Evolutionary conservation across 352 stramenopile species (phyloP), one percentile per base, ranked within the genome.

Genomic region (Pythium phragmitis): DNA sequence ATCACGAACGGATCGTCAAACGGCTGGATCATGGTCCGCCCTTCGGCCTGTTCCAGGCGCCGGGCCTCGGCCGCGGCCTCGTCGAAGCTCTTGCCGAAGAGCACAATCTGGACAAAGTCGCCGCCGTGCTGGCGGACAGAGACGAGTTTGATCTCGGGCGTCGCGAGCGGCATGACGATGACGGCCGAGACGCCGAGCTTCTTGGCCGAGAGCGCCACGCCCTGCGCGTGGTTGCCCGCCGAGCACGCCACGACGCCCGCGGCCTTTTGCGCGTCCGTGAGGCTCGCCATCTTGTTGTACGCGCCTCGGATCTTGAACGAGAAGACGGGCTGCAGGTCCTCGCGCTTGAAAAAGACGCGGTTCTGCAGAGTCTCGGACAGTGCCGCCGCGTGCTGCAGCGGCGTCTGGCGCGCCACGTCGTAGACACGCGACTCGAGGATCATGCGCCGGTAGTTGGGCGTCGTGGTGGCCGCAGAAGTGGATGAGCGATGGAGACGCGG

Each of bases 1-100:
- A 99, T 99, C 42, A 99, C 94, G 62, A 96, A 82, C 21, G 93
- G 95, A 77, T 99, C 97, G 80, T 99, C 96, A 73, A 99, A 99
- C 11, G 97, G 97, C 74, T 99, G 84, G 64, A 99, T 96, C 80
- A 99, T 96, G 1, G 93, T 97, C 39, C 97, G 80, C 1, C 87
- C 82, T 61, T 99, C 94, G 57, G 98, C 78, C 2, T 75, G 26
- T 60, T 95, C 85, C n/a, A 99, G 73, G 46, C 94, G 76, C 51
- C 85, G 91, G 17, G 96, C 95, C 63, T 98, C 94, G 3, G 82
- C 81, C 14, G 83, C 84, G 7, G 97, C 96, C 62, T 99, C 97
- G 73, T 99, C 96, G 70, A 99, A 99, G 70, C 91, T 96, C 65
- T 98, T 95, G 39, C 97, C 97, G 75, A 98, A 87, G 21, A 99